A percentile compares a stretch with the other conserved stretches of the same genome.
Conservation (phyloP, 345 rosid genomes). For the Dipteronia dyeriana region DNA sequence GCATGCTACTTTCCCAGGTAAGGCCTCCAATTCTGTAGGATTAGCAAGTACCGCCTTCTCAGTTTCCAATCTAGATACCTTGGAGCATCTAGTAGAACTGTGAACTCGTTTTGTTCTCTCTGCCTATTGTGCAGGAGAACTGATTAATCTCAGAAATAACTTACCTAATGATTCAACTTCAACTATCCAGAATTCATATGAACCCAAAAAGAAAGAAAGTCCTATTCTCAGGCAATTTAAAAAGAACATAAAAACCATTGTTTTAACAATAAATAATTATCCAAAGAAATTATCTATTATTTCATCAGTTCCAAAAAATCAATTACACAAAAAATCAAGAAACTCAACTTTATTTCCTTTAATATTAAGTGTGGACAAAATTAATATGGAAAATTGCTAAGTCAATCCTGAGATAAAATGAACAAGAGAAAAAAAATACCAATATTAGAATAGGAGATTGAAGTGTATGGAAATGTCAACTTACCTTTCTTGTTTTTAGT, state of each 20-base stretch:
- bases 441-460: background rate
- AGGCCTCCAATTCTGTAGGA: conserved; percentile 23
- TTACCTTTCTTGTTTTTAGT: conserved; percentile 80
- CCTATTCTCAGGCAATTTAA: background rate
- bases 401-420: background rate
- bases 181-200: background rate
- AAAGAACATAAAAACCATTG: background rate
- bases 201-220: background rate
- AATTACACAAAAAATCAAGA: background rate
- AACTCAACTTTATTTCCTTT: background rate
- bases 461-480: background rate
- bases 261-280: background rate
- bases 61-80: conserved; percentile 41
- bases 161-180: background rate
- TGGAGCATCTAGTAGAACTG: conserved; percentile 30
- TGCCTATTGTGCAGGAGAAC: conserved; percentile 34
- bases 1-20: conserved; percentile 21
- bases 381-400: background rate
- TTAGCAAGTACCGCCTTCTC: conserved; percentile 28
- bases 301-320: background rate
- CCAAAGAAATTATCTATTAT: background rate
- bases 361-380: background rate
- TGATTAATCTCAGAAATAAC: background rate
- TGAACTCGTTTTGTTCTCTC: conserved; percentile 38
- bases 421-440: background rate